These are phyloP conservation scores for Plasmodium vinckei DNA, from an alignment of 169 alveolate species.

Conservation along the genomic window DNA sequence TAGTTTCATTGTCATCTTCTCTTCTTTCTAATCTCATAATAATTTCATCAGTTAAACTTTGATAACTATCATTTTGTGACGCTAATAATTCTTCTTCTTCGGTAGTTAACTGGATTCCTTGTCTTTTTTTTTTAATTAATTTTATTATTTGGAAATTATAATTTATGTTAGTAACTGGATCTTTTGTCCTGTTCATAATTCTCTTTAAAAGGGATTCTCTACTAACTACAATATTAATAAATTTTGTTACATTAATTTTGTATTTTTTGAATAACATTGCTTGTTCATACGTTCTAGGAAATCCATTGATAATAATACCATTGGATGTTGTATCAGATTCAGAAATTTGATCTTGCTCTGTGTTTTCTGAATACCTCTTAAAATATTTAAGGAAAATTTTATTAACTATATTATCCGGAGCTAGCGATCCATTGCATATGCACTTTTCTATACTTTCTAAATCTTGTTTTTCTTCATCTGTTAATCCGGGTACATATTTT, in stretches of 20 bases:
- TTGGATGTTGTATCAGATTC: too few species aligned
- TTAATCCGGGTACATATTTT: background rate
- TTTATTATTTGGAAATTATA: constrained; percentile 19
- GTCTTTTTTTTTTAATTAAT: constrained; percentile 21
- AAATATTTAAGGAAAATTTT: constrained; percentile 3
- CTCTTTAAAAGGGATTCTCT: constrained; percentile 18
- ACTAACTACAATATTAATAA: constrained; percentile 24
- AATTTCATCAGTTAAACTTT: constrained; percentile 35
- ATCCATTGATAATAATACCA: constrained; percentile 55
- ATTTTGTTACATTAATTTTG: constrained; percentile 6
- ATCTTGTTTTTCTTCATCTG: constrained; percentile 11
- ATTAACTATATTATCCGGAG: constrained; percentile 22
- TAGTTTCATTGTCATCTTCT: constrained; percentile 28
- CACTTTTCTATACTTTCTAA: constrained; percentile 30
- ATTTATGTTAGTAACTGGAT: constrained; percentile 42
- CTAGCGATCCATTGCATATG: constrained; percentile 36
- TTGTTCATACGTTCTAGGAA: constrained; percentile 56
- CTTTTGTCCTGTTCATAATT: constrained; percentile 18
- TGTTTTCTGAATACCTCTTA: constrained; percentile 1
- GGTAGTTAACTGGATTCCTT: background rate
- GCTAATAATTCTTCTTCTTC: constrained; percentile 14
- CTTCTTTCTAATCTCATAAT: constrained; percentile 19
- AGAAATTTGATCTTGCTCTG: background rate
- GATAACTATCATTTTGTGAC: constrained; percentile 15
- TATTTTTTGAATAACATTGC: constrained; percentile 33